Conservation (phyloP, 2,329 filamentous ascomycete genomes). For the Rutstroemia sp. region DNA sequence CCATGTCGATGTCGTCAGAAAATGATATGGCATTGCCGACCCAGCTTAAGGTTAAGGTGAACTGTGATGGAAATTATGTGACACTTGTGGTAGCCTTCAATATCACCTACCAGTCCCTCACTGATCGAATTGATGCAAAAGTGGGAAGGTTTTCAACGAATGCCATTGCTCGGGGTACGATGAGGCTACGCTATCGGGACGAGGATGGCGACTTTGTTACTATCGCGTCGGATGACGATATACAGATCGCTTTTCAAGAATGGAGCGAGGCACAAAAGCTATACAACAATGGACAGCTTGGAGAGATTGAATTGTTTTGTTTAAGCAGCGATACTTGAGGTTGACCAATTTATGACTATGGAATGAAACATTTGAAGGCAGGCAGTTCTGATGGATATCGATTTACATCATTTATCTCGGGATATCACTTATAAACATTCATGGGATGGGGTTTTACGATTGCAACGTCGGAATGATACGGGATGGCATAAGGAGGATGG, state of each 20-base stretch:
- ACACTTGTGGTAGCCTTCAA: constrained; percentile 95
- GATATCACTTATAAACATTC: constrained; percentile 14
- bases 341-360: background rate
- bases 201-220: constrained; percentile 89
- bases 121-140: constrained; percentile 94
- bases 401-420: constrained; percentile 10
- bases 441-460: constrained; percentile 23
- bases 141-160: constrained; percentile 78
- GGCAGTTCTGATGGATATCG: constrained; percentile 2
- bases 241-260: constrained; percentile 90
- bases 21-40: constrained; percentile 51
- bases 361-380: background rate
- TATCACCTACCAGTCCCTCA: constrained; percentile 87
- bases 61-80: constrained; percentile 84
- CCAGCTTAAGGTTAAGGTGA: constrained; percentile 93
- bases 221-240: constrained; percentile 92
- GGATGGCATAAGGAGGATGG: constrained; percentile 19
- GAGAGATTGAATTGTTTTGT: constrained; percentile 86
- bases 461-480: constrained; percentile 23
- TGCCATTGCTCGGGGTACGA: constrained; percentile 72
- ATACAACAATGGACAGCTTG: constrained; percentile 61
- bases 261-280: constrained; percentile 73
- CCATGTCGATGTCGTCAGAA: constrained; percentile 23
- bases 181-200: constrained; percentile 85
- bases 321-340: constrained; percentile 37